phyloP scores from a whole-genome alignment of 2,329 filamentous ascomycete genomes.

The Aspergillus udagawae region DNA sequence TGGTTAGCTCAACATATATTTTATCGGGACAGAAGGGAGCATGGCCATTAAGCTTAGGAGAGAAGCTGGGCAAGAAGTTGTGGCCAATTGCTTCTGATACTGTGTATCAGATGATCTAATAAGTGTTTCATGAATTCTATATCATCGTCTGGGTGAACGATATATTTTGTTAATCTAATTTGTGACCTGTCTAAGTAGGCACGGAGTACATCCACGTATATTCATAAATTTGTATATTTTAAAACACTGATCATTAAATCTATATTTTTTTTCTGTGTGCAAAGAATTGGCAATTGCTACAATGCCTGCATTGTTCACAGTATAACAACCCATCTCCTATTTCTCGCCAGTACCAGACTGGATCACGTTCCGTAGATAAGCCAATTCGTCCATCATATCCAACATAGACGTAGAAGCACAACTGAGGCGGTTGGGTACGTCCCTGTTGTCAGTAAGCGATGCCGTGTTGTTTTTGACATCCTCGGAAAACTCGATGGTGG shows the following conservation, averaged over 20 bases:
- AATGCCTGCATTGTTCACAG: background rate
- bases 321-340: background rate
- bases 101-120: background rate
- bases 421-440: constrained; percentile 10
- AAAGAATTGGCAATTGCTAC: background rate
- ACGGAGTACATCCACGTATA: background rate
- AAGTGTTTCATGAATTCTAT: background rate
- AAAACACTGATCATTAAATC: background rate
- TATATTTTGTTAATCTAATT: background rate
- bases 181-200: background rate
- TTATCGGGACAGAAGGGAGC: background rate
- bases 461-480: constrained; percentile 3
- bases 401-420: constrained; percentile 38
- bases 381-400: constrained; percentile 49
- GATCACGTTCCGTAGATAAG: constrained; percentile 49
- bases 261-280: background rate
- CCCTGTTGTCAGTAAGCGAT: background rate
- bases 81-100: background rate
- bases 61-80: background rate
- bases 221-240: background rate
- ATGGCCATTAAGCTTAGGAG: background rate
- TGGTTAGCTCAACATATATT: background rate
- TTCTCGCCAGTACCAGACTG: constrained; percentile 26
- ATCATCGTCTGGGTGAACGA: background rate
- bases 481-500: constrained; percentile 20